Evolutionary conservation across 768 basidiomycete species (phyloP).

Genomic region (Termitomyces sp.): DNA sequence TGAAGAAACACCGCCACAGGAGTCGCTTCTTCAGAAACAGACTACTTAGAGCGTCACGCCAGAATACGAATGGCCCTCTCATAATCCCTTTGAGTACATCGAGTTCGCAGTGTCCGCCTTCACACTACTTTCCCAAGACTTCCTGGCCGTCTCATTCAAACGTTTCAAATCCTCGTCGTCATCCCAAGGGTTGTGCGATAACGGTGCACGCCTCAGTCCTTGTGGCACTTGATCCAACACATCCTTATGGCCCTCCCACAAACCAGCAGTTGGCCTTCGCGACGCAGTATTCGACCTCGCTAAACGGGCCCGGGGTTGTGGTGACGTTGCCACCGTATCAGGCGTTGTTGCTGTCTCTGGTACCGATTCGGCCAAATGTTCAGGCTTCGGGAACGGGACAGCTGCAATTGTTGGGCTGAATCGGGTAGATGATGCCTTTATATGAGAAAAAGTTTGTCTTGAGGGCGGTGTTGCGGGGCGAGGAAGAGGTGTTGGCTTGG

Average conservation of each 20-base stretch:
- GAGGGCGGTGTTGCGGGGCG: background rate
- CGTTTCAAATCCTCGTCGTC: background rate
- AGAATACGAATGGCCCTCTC: slow-evolving; percentile 9
- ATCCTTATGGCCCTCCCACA: slow-evolving; percentile 10
- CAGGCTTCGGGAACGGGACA: background rate
- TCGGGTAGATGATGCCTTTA: background rate
- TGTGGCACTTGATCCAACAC: slow-evolving; percentile 2
- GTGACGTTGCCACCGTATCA: slow-evolving; percentile 6
- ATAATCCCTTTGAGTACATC: slow-evolving; percentile 3
- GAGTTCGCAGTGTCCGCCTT: slow-evolving; percentile 3
- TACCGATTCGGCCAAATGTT: background rate
- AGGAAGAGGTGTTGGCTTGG: too few species aligned
- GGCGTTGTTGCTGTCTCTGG: background rate
- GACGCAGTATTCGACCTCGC: slow-evolving; percentile 5
- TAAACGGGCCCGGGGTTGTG: slow-evolving; percentile 6
- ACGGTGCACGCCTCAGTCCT: background rate
- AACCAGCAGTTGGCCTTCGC: slow-evolving; percentile 7
- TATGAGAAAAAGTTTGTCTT: background rate
- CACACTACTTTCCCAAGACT: background rate
- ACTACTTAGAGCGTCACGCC: slow-evolving; percentile 8
- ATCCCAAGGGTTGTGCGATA: background rate
- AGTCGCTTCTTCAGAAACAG: background rate
- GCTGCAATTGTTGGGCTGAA: background rate
- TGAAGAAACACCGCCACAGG: background rate
- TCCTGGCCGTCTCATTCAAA: background rate